Evolutionary conservation across 2,329 filamentous ascomycete genomes (phyloP), one percentile per base, ranked within the genome.

Genomic region (Acarospora socialis): DNA sequence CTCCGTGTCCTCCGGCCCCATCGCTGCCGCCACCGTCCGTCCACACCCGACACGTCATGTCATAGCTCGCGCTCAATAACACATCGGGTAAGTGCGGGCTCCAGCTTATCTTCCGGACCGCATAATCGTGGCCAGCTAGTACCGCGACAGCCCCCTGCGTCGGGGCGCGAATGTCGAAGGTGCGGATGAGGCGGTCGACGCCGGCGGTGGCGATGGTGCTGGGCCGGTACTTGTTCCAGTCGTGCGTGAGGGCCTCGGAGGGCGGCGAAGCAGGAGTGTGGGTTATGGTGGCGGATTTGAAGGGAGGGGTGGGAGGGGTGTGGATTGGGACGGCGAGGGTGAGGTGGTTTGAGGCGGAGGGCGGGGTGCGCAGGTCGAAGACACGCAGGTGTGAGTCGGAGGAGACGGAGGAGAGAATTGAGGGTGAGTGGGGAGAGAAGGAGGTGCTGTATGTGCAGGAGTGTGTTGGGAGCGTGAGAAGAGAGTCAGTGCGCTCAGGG

Each of bases 171-270:
- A 94, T 77, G 54, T 98, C 90, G 48, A 95, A 95, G 0, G 81
- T 90, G 28, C 90, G 75, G 38, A 98, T 77, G 12, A 78, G 61
- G 33, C 81, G 71, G 54, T 98, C 90, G 3, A 95, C 90, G 33
- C 90, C 87, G 1, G 74, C 90, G 0, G 83, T 83, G 0, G 90
- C 90, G 33, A 98, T 63, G 16, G 94, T 65, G 0, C 75, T 78
- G 43, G 84, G 74, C 22, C 80, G 72, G 59, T 98, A 98, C 57
- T 98, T 98, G 61, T 98, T 98, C 90, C 90, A 98, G 56, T 98
- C 90, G 57, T 95, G 90, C 0, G 86, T 93, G 19, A 98, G 68
- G 21, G 82, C 73, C 61, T 98, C 90, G 7, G 73, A 68, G 0
- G 84, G 83, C n/a, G 73, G 63, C 54, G 51, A 3, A 46, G 38